These are phyloP conservation scores for Chlorella sp. DNA, from an alignment of 139 green algal genomes.

Conservation along the genomic window DNA sequence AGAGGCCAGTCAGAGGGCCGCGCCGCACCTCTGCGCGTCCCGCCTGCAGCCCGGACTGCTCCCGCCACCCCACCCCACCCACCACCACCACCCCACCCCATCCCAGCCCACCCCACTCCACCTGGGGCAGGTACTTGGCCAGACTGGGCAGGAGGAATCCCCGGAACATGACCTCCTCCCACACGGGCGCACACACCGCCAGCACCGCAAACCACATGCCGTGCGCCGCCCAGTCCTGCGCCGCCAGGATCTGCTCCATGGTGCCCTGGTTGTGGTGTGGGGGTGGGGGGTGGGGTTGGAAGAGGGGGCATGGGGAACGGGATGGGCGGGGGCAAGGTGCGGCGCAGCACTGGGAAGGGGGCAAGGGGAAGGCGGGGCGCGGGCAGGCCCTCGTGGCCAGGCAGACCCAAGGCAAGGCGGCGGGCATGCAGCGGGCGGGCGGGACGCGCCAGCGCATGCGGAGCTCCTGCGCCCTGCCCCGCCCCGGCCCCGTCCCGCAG, in stretches of 20 bases:
- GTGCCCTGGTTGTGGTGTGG: conserved; percentile 3
- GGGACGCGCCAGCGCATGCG: not conserved
- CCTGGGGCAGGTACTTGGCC: conserved; percentile 68
- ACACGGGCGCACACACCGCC: conserved; percentile 83
- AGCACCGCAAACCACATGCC: conserved; percentile 77
- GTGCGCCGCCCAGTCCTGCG: conserved; percentile 61
- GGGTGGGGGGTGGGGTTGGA: not conserved
- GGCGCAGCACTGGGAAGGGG: conserved; percentile 23
- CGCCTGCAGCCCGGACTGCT: too few species aligned
- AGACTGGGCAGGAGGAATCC: conserved; percentile 92
- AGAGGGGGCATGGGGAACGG: not conserved
- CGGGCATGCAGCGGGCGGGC: not conserved
- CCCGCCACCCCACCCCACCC: too few species aligned
- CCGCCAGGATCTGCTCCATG: conserved; percentile 46
- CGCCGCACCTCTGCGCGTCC: too few species aligned
- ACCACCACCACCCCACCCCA: too few species aligned
- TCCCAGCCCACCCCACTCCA: conserved; percentile 46
- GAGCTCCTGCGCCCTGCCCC: not conserved
- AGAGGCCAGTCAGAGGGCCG: too few species aligned
- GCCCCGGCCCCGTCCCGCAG: conserved; percentile 36
- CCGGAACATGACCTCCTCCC: conserved; percentile 96
- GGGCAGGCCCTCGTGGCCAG: conserved; percentile 5
- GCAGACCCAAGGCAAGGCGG: conserved; percentile 16
- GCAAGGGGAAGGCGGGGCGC: too few species aligned
- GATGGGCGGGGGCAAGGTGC: conserved; percentile 2